Evolutionary conservation across 768 basidiomycete species (phyloP), one percentile per base, ranked within the genome.

Genomic region (Tylopilus sp.): DNA sequence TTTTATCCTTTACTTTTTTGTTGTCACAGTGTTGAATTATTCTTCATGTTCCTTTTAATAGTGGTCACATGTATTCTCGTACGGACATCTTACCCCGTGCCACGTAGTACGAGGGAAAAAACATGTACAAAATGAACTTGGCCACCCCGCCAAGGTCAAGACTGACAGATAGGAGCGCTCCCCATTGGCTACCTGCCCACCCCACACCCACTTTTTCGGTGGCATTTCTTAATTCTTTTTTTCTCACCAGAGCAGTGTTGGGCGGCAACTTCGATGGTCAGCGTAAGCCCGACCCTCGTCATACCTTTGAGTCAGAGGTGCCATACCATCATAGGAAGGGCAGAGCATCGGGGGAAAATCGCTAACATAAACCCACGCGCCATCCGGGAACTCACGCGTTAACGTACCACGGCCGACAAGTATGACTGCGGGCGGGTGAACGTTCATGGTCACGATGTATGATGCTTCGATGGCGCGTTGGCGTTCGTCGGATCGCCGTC

Each of bases 11-110:
- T 22, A 8, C 22, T 7, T 28, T 24, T 4, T 45, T 25, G 45
- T 41, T 57, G 43, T 41, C 29, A 25, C 33, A n/a, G 4, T 42
- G 29, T 28, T 37, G 47, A 60, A 6, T 48, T 53, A 53, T 62
- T 48, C 33, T 4, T 22, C 45, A 56, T 50, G 48, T 55, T 33
- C 26, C 26, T 31, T 44, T 52, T 61, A 43, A 33, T 42, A 38
- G 25, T 30, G 36, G 45, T 46, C 13, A 12, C 17, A 24, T 61
- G 62, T 61, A 45, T 41, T 45, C 26, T 3, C 48, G 9, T 9
- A 25, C 25, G 11, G 40, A 24, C 9, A 19, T 16, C 29, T 31
- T 19, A 21, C 19, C 19, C n/a, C 12, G 14, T 8, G 21, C 31
- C 45, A 33, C 16, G 29, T 24, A n/a, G 13, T 37, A 37, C 37